Percentiles rank a stretch among this genome's conserved stretches.
Conservation (phyloP, 768 basidiomycete genomes). For the Hortiboletus flavorubellus region DNA sequence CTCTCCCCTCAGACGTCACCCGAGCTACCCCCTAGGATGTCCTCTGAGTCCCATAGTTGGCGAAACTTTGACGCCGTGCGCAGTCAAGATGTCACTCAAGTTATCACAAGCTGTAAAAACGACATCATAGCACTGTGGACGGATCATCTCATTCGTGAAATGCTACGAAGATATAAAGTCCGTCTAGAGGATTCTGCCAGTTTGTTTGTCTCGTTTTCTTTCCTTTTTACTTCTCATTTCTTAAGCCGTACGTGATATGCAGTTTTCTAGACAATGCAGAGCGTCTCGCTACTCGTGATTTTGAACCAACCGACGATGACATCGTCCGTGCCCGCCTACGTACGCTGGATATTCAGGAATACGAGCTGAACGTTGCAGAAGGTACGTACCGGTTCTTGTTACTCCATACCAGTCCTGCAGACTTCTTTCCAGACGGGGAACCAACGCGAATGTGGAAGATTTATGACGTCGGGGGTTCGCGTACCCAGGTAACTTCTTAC, state of each 20-base stretch:
- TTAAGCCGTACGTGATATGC: background rate
- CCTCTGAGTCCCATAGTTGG: conserved; percentile 44
- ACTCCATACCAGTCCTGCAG: background rate
- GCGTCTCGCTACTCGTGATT: conserved; percentile 59
- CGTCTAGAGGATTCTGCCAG: conserved; percentile 61
- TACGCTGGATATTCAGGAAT: conserved; percentile 70
- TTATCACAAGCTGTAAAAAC: conserved; percentile 56
- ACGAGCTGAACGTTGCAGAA: conserved; percentile 43
- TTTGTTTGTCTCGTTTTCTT: conserved; percentile 46
- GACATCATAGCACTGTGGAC: conserved; percentile 65
- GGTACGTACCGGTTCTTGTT: conserved; percentile 10
- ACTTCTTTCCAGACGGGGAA: conserved; percentile 27
- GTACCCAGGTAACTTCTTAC: conserved; percentile 51
- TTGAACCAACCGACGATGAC: conserved; percentile 68
- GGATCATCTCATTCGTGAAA: conserved; percentile 47
- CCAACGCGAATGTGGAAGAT: conserved; percentile 58
- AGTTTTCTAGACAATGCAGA: conserved; percentile 70
- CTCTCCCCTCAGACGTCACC: conserved; percentile 38
- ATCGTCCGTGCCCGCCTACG: conserved; percentile 68
- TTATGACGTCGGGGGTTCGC: conserved; percentile 75
- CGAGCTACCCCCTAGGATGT: conserved; percentile 34
- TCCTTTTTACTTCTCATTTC: background rate
- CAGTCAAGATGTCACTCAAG: conserved; percentile 43
- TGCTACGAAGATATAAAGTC: conserved; percentile 45
- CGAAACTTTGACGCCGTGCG: conserved; percentile 31